These are phyloP conservation scores for Rhodotorula mucilaginosa DNA, from an alignment of 1,284 basidiomycete genomes.

Conservation along the genomic window DNA sequence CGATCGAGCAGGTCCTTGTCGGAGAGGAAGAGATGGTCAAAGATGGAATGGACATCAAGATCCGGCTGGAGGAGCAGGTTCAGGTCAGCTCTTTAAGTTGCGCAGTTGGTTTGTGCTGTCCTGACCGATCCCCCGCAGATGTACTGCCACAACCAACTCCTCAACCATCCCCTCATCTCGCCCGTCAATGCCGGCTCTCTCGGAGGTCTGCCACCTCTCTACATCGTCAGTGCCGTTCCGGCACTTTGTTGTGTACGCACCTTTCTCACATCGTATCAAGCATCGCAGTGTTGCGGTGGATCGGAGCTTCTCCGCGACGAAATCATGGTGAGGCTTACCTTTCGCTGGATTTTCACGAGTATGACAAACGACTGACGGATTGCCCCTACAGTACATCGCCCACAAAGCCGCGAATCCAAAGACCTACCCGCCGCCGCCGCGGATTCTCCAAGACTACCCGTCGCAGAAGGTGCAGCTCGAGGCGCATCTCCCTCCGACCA, in stretches of 20 bases:
- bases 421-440: slow-evolving; percentile 59
- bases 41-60: background rate
- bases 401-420: slow-evolving; percentile 86
- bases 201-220: slow-evolving; percentile 83
- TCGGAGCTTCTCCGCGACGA: slow-evolving; percentile 91
- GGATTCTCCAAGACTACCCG: slow-evolving; percentile 37
- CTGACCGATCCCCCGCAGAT: no score
- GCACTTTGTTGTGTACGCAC: background rate
- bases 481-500: slow-evolving; percentile 61
- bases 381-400: slow-evolving; percentile 51
- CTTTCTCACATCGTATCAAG: background rate
- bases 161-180: slow-evolving; percentile 72
- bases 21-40: slow-evolving; percentile 15
- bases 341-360: background rate
- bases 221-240: slow-evolving; percentile 54
- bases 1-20: slow-evolving; percentile 11
- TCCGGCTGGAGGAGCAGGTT: slow-evolving; percentile 35
- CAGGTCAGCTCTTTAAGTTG: no score
- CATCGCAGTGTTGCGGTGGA: slow-evolving; percentile 67
- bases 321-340: slow-evolving; percentile 57
- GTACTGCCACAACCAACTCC: slow-evolving; percentile 78
- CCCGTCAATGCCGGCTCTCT: slow-evolving; percentile 69
- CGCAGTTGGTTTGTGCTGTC: no score
- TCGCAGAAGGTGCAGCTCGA: slow-evolving; percentile 43
- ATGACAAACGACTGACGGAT: no score